Conservation (phyloP, 1,139 yeast species). For the Magnusiomyces fungicola region DNA sequence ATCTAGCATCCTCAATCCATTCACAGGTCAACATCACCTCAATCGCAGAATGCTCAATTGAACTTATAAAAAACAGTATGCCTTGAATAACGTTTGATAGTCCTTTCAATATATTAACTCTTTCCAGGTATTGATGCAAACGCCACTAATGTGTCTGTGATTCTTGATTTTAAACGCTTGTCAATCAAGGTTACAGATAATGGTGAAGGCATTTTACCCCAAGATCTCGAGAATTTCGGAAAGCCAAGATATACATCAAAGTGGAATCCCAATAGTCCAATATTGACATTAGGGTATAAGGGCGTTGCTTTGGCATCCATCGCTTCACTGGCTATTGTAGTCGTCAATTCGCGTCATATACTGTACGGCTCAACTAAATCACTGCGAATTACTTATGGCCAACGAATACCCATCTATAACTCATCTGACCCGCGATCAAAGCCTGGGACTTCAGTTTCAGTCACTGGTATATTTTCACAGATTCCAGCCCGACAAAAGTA, state of each 20-base stretch:
- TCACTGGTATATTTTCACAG: constrained; percentile 44
- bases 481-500: constrained; percentile 51
- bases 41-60: constrained; percentile 22
- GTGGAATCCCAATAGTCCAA: constrained; percentile 27
- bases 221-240: constrained; percentile 39
- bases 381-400: constrained; percentile 20
- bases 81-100: neutral
- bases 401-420: constrained; percentile 12
- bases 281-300: constrained; percentile 34
- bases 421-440: constrained; percentile 5
- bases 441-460: constrained; percentile 49
- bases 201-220: constrained; percentile 48
- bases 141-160: constrained; percentile 38
- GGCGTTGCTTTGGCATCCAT: constrained; percentile 28
- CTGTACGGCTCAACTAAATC: constrained; percentile 36
- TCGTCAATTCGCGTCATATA: constrained; percentile 30
- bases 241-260: constrained; percentile 42
- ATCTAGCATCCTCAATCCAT: constrained; percentile 1
- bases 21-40: constrained; percentile 11
- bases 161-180: constrained; percentile 36
- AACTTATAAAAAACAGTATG: constrained; percentile 26
- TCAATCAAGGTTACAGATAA: constrained; percentile 44
- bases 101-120: neutral
- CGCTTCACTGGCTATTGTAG: constrained; percentile 21
- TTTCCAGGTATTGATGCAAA: constrained; percentile 41